Conservation (phyloP, 1,284 basidiomycete species). For the Microbotryum scabiosae region DNA sequence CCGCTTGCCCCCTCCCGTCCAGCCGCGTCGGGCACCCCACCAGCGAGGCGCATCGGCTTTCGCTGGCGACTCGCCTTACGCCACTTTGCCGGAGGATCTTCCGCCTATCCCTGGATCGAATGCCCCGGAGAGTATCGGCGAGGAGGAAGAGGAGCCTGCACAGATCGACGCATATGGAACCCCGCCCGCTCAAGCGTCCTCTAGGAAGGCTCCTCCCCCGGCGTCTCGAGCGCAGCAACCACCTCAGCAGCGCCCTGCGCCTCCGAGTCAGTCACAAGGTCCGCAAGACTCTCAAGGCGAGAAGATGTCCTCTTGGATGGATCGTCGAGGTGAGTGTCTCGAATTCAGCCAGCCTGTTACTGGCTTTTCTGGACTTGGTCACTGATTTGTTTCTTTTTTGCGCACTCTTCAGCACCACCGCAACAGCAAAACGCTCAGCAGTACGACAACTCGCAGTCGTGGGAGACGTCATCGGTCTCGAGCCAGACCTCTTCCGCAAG, state of each 20-base stretch:
- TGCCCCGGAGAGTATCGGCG: slow-evolving; percentile 7
- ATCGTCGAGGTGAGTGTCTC: too few species aligned
- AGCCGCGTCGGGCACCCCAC: slow-evolving; percentile 22
- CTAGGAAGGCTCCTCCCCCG: background rate
- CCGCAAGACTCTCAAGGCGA: background rate
- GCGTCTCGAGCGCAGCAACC: background rate
- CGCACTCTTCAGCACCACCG: too few species aligned
- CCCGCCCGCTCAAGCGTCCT: background rate
- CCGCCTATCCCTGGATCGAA: background rate
- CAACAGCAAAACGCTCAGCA: too few species aligned
- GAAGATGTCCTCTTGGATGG: background rate
- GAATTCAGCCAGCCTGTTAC: too few species aligned
- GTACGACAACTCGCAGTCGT: too few species aligned
- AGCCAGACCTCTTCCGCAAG: too few species aligned
- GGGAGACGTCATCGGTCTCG: too few species aligned
- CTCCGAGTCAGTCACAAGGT: background rate
- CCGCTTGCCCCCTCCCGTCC: slow-evolving; percentile 3
- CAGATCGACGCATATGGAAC: background rate
- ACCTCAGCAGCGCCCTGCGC: background rate
- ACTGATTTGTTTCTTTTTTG: too few species aligned
- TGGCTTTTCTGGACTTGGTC: too few species aligned
- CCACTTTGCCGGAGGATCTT: slow-evolving; percentile 14
- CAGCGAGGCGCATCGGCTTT: slow-evolving; percentile 24
- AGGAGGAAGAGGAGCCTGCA: slow-evolving; percentile 16
- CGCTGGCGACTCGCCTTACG: slow-evolving; percentile 25